A percentile compares a stretch with the other conserved stretches of the same genome.
Evolutionary conservation across 2,329 filamentous ascomycete genomes (phyloP).

Genomic region (Chrysoporthe austroafricana): DNA sequence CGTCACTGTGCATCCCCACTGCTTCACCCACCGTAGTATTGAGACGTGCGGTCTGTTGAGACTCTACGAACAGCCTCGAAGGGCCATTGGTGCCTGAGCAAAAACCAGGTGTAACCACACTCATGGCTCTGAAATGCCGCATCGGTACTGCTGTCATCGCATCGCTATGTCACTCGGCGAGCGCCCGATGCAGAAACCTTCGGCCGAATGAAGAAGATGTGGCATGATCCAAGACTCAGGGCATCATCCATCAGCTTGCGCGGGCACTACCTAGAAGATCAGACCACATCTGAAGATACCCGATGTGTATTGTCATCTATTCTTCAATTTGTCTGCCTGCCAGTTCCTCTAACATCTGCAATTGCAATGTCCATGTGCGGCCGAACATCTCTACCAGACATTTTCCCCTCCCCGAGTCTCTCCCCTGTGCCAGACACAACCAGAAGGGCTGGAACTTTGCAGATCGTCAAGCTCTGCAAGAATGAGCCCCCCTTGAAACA

Average conservation of each 20-base stretch:
- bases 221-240: background rate
- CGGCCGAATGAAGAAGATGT: background rate
- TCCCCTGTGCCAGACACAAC: background rate
- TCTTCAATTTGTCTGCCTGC: slow-evolving; percentile 11
- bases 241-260: background rate
- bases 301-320: background rate
- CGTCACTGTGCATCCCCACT: slow-evolving; percentile 25
- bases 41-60: background rate
- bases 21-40: too few relatives aligned
- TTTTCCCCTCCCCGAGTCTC: slow-evolving; percentile 1
- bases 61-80: background rate
- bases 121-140: background rate
- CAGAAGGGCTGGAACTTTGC: background rate
- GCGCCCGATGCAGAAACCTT: background rate
- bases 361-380: slow-evolving; percentile 12
- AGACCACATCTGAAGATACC: background rate
- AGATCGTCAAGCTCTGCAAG: background rate
- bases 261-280: background rate
- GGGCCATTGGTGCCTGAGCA: background rate
- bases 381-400: slow-evolving; percentile 15
- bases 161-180: background rate
- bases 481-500: background rate
- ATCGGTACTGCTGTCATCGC: background rate
- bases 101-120: background rate
- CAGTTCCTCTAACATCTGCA: slow-evolving; percentile 18